A percentile compares a stretch with the other conserved stretches of the same genome.
Conservation (phyloP, 768 basidiomycete species). For the Lentinula edodes region DNA sequence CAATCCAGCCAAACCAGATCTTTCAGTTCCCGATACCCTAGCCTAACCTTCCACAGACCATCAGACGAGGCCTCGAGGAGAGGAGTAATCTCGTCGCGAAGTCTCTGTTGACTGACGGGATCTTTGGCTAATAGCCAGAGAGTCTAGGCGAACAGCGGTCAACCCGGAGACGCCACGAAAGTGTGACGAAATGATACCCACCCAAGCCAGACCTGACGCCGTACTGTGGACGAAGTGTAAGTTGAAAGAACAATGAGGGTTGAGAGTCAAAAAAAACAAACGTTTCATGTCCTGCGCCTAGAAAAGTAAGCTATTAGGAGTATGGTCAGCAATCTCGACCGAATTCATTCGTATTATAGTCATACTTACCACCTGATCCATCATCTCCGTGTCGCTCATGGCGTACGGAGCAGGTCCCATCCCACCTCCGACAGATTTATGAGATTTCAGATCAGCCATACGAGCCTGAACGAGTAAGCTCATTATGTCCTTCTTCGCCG, state of each 20-base stretch:
- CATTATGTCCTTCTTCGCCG: conserved; percentile 46
- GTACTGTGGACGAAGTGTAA: neutral
- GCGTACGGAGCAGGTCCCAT: conserved; percentile 22
- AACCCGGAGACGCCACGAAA: neutral
- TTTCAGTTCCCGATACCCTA: conserved; percentile 34
- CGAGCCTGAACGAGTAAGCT: conserved; percentile 41
- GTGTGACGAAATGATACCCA: conserved; percentile 11
- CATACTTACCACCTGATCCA: conserved; percentile 41
- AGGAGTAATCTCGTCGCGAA: conserved; percentile 48
- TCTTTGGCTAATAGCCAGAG: conserved; percentile 51
- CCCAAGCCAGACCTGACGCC: conserved; percentile 37
- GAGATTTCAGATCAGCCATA: conserved; percentile 11
- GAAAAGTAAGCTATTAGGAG: neutral
- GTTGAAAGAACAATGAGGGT: neutral
- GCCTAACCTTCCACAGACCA: conserved; percentile 19
- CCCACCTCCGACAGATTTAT: neutral
- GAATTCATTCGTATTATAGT: neutral
- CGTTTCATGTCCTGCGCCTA: conserved; percentile 22
- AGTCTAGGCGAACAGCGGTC: conserved; percentile 21
- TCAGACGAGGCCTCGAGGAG: conserved; percentile 17
- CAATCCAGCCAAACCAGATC: conserved; percentile 35
- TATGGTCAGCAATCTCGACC: neutral
- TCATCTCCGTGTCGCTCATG: conserved; percentile 43
- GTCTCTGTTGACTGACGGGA: conserved; percentile 38
- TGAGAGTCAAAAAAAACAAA: neutral